Evolutionary conservation across 768 basidiomycete genomes (phyloP), one percentile per base, ranked within the genome.

Genomic region (Boletus bicolor): DNA sequence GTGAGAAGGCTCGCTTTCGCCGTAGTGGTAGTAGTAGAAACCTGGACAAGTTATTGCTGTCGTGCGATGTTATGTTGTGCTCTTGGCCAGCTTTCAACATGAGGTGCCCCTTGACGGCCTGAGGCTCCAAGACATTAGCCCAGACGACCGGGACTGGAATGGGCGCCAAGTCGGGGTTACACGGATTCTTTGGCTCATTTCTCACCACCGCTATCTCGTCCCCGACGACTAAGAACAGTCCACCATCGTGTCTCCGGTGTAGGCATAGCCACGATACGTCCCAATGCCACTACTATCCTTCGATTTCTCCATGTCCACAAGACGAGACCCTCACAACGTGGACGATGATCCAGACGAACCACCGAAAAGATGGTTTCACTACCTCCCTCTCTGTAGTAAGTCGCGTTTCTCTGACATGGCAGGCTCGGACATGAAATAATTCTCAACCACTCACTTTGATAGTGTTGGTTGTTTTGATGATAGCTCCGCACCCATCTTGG

Each of bases 401-500:
- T 70, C 46, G 14, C 26, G 11, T 48, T 24, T 30, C 37, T 21
- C 49, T 44, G 14, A 35, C 11, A 5, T 17, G n/a, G 15, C n/a
- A 34, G 17, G 52, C 35, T 38, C 26, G 36, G 17, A 34, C 17
- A 9, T 32, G 10, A 3, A 47, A 36, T 14, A 45, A 48, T 44
- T 42, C 49, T 55, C 53, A 63, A 38, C 36, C 42, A 50, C 44
- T 34, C 50, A 4, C 35, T 34, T 53, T 14, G 47, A 36, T 56
- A 83, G 83, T 70, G 15, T 69, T 82, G 15, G 63, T 91, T 28
- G 49, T 77, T 24, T 68, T 90, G 39, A 80, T 91, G 49, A 67
- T 91, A 5, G 79, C 81, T 8, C 89, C 90, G 9, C 91, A 91
- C 37, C 89, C 89, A 1, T 91, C 90, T 6, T 73, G 85, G 63